Conservation (phyloP, 352 stramenopile genomes). For the Aphanomyces astaci region DNA sequence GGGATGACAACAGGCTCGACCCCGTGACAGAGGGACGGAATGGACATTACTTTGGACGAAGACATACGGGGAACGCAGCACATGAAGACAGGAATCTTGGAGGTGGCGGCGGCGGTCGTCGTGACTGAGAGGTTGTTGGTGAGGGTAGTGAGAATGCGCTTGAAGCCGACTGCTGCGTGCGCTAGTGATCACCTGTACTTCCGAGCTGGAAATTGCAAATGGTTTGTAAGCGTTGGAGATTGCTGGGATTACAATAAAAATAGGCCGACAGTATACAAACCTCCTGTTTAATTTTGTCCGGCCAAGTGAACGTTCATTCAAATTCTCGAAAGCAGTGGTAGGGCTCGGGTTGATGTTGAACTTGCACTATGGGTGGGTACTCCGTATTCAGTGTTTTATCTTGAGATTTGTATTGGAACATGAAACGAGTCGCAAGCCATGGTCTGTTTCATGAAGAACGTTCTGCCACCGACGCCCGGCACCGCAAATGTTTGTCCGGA, state of each 20-base stretch:
- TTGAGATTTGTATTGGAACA: slow-evolving; percentile 7
- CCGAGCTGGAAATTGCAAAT: slow-evolving; percentile 11
- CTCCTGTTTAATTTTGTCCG: background rate
- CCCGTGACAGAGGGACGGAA: slow-evolving; percentile 12
- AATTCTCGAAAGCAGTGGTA: background rate
- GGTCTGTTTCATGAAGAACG: slow-evolving; percentile 13
- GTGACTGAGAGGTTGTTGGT: background rate
- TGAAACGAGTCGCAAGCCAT: slow-evolving; percentile 3
- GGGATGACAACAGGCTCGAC: background rate
- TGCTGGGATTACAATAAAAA: background rate
- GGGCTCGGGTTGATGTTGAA: slow-evolving; percentile 15
- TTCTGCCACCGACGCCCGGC: background rate
- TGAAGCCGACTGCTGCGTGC: background rate
- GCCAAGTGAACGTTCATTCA: background rate
- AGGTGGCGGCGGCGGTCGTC: background rate
- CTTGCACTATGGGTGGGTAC: slow-evolving; percentile 4
- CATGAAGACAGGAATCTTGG: background rate
- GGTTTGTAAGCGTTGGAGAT: slow-evolving; percentile 4
- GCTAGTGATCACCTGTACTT: background rate
- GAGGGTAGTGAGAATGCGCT: background rate
- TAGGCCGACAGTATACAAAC: background rate
- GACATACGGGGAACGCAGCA: slow-evolving; percentile 5
- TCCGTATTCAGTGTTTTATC: background rate
- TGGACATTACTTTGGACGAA: slow-evolving; percentile 17
- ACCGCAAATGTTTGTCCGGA: background rate